A percentile compares a stretch with the other conserved stretches of the same genome.
Evolutionary conservation across 2,329 filamentous ascomycete genomes (phyloP).

Genomic region (Ceratocystis cubensis): DNA sequence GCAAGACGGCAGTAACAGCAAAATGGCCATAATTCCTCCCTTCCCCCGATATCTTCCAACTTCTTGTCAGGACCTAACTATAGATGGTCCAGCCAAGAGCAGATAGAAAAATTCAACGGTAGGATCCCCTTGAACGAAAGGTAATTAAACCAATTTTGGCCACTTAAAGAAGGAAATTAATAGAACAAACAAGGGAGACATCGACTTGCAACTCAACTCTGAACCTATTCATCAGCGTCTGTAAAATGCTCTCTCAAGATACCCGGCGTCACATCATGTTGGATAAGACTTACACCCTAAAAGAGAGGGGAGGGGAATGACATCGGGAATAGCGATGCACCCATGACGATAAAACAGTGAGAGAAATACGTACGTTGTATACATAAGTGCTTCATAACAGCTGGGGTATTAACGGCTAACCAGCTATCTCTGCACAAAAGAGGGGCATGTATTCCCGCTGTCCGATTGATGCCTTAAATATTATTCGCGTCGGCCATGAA

Average conservation of each 20-base stretch:
- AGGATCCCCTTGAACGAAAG: not conserved
- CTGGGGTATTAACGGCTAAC: no score
- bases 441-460: not conserved
- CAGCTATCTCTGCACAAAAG: not conserved
- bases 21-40: not conserved
- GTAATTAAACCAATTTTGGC: not conserved
- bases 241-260: not conserved
- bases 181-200: not conserved
- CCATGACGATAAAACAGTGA: slow-evolving; percentile 1
- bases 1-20: no score
- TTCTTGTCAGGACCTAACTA: not conserved
- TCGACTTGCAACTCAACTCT: not conserved
- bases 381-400: not conserved
- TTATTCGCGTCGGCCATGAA: no score
- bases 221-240: not conserved
- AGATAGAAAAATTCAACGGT: not conserved
- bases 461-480: no score
- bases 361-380: not conserved
- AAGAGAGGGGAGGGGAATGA: not conserved
- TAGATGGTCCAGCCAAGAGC: not conserved
- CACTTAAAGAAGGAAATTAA: not conserved
- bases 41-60: not conserved
- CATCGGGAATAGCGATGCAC: slow-evolving; percentile 1
- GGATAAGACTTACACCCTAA: not conserved
- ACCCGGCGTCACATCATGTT: not conserved